A percentile compares a stretch with the other conserved stretches of the same genome.
These are phyloP conservation scores for Phellinidium pouzarii DNA, from an alignment of 1,284 basidiomycete genomes.

Conservation along the genomic window DNA sequence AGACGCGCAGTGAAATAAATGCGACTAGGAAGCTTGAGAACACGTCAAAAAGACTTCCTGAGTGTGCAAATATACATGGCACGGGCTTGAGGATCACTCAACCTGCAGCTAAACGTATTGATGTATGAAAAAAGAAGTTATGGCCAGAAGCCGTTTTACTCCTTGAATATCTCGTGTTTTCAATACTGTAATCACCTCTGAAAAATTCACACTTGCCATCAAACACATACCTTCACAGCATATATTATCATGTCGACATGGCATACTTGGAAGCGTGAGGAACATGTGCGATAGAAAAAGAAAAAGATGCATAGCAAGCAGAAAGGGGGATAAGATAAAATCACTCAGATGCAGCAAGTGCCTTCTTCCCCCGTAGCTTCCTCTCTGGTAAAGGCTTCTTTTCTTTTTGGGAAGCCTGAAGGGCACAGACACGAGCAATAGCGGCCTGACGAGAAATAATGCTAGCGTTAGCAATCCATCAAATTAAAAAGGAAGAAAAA, in stretches of 20 bases:
- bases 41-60: slow-evolving; percentile 27
- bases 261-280: background rate
- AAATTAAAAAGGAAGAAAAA: slow-evolving; percentile 14
- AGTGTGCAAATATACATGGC: slow-evolving; percentile 24
- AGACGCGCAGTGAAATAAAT: slow-evolving; percentile 42
- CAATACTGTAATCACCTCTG: background rate
- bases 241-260: slow-evolving; percentile 2
- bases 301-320: background rate
- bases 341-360: slow-evolving; percentile 21
- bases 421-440: slow-evolving; percentile 75
- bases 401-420: slow-evolving; percentile 65
- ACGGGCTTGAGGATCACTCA: slow-evolving; percentile 50
- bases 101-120: slow-evolving; percentile 44
- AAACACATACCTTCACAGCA: background rate
- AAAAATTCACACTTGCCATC: background rate
- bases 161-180: background rate
- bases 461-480: slow-evolving; percentile 28
- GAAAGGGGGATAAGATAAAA: background rate
- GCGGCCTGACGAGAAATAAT: slow-evolving; percentile 52
- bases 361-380: slow-evolving; percentile 76
- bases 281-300: slow-evolving; percentile 3
- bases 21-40: slow-evolving; percentile 40
- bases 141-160: background rate
- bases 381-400: slow-evolving; percentile 64
- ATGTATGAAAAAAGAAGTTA: slow-evolving; percentile 27